Base-by-base conservation (phyloP, 768 basidiomycete genomes). In the Rossbeevera mucosa region DNA sequence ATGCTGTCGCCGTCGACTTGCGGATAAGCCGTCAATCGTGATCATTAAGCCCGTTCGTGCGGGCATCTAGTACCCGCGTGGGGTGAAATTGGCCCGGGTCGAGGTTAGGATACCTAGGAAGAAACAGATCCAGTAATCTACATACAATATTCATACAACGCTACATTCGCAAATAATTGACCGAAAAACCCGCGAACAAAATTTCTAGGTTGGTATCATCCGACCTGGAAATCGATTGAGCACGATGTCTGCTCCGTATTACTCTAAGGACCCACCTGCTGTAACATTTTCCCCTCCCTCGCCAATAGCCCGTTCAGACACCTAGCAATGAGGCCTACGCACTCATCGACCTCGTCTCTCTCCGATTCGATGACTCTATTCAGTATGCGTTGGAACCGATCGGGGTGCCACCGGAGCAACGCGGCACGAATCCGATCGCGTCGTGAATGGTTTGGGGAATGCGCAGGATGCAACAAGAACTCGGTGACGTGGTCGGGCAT, bases 341-440 rank as follows among this genome's bases (percentile, higher is more conserved):
- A 82, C 53, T 80, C 79, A 59, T 86, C 80, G 5, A 89, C 80
- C 28, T 58, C 59, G 18, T 56, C 71, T 60, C 62, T 79, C 31
- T 90, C 86, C 44, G 71, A 69, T 31, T 76, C 77, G 4, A 59
- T 63, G 2, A 89, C 80, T 59, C 80, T 74, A 13, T 60, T 65
- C 48, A 86, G 65, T 40, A 86, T 55, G 33, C 85, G 71, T 51
- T 78, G 70, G 71, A 90, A 90, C 42, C 86, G 72, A 67, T 91
- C 89, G 3, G 89, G 90, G 63, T 92, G 89, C 88, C 88, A 91
- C 40, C 86, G 75, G 20, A 86, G 77, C 66, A 86, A 76, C 0
- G 85, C 87, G 24, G 67, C 73, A 43, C 81, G 78, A 53, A 89
- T 77, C 52, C 86, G 76, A 50, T 89, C 86, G 64, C 81, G 87